phyloP scores from a whole-genome alignment of 1,284 basidiomycete species.

The Fomitopsis schrenkii region DNA sequence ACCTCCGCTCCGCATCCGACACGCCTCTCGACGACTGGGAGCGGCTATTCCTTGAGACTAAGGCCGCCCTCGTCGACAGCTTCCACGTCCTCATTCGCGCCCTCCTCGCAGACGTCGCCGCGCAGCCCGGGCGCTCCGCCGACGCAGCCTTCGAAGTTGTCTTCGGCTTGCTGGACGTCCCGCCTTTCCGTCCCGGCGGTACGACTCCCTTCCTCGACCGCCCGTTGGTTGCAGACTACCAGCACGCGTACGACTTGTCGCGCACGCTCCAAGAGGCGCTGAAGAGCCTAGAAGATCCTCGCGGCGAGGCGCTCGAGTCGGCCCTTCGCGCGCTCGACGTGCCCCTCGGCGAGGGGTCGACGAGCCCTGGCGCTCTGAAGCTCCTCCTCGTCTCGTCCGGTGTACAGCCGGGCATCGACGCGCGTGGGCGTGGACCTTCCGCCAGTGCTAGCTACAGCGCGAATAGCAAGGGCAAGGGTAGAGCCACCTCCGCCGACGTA shows the following conservation, averaged over 20 bases:
- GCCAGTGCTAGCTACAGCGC: conserved; percentile 18
- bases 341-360: conserved; percentile 2
- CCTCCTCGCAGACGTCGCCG: conserved; percentile 45
- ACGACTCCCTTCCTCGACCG: conserved; percentile 60
- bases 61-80: conserved; percentile 63
- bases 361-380: conserved; percentile 52
- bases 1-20: conserved; percentile 25
- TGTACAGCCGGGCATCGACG: conserved; percentile 42
- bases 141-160: conserved; percentile 51
- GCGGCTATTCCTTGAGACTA: conserved; percentile 62
- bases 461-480: conserved; percentile 41
- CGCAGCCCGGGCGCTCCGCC: background rate
- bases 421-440: conserved; percentile 24
- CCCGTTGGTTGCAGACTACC: conserved; percentile 65
- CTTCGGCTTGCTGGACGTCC: conserved; percentile 51
- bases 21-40: conserved; percentile 57
- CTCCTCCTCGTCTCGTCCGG: conserved; percentile 60
- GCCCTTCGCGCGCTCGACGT: conserved; percentile 38
- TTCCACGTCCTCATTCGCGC: conserved; percentile 56
- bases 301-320: conserved; percentile 52
- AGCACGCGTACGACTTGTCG: conserved; percentile 57
- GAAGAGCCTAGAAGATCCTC: conserved; percentile 47
- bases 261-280: conserved; percentile 44
- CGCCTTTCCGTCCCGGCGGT: conserved; percentile 24
- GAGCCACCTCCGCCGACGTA: conserved; percentile 3